Evolutionary conservation across 495 filamentous ascomycete genomes (phyloP).

Genomic region (Lichenothelia convexa): DNA sequence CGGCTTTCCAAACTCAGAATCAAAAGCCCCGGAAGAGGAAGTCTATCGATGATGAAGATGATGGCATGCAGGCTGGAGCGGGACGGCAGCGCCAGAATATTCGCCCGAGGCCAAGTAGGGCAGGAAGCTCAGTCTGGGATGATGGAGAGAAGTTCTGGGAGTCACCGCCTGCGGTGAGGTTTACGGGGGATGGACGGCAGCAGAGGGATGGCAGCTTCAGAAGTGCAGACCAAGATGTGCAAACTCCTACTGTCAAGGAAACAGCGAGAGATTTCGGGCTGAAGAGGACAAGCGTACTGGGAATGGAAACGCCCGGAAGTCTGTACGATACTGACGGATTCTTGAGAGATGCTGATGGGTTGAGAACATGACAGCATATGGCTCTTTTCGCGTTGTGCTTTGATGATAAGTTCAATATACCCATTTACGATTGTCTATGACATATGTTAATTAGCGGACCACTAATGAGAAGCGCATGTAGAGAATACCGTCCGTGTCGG

Average conservation of each 20-base stretch:
- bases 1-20: too few relatives aligned
- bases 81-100: not conserved
- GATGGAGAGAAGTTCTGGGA: slow-evolving; percentile 14
- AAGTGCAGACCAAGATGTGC: slow-evolving; percentile 1
- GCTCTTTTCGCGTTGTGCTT: too few relatives aligned
- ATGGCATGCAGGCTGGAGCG: too few relatives aligned
- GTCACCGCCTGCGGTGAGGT: not conserved
- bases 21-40: too few relatives aligned
- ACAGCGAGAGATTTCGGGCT: slow-evolving; percentile 4
- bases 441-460: too few relatives aligned
- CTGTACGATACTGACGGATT: not conserved
- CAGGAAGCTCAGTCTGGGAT: slow-evolving; percentile 11
- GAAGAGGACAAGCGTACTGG: not conserved
- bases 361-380: not conserved
- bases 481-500: too few relatives aligned
- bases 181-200: not conserved
- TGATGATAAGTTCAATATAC: too few relatives aligned
- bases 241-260: slow-evolving; percentile 5
- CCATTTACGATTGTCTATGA: too few relatives aligned
- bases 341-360: not conserved
- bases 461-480: not conserved
- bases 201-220: slow-evolving; percentile 2
- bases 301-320: not conserved
- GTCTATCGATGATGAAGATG: too few relatives aligned
- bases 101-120: too few relatives aligned